Evolutionary conservation across 768 basidiomycete genomes (phyloP), one percentile per base, ranked within the genome.

Genomic region (Collybia mongolica): DNA sequence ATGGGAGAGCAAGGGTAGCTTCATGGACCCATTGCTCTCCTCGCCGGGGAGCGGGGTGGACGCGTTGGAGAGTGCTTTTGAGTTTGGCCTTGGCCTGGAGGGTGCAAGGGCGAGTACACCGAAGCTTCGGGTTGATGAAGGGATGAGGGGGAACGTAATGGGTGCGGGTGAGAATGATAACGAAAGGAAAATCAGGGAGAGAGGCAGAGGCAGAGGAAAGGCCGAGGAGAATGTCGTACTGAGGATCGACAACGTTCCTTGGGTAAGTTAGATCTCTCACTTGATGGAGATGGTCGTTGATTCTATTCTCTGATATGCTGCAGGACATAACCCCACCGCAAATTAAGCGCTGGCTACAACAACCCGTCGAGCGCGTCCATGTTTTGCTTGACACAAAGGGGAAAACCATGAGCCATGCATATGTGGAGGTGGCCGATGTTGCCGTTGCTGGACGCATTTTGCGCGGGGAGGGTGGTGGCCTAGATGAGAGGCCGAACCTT

Each of bases 171-270:
- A 55, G 52, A 43, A 54, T 45, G 37, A 57, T 26, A 18, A 48
- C 47, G 36, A 54, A 44, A 39, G 36, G 45, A 39, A 50, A n/a
- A 55, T 40, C 5, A 45, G 39, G 17, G 39, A 52, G 28, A 26
- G 44, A 15, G 56, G 36, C 14, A 19, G 56, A 42, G 39, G 44
- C 40, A 46, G 47, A 15, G 49, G 35, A 39, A 62, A 59, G 59
- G 41, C 58, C 23, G 60, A 68, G 39, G 77, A 81, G 29, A 70
- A 76, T 20, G 73, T 84, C 24, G 90, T 93, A 11, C 74, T 93
- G 39, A 74, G 91, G 20, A 88, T 93, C 56, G 91, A 93, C 63
- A 93, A 93, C 59, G 89, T 93, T 47, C 91, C 91, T 44, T 93
- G 90, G 90, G 89, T 90, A 60, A 38, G 80, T 61, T 17, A n/a